Percentiles rank a stretch among this genome's conserved stretches.
Conservation (phyloP, 139 green algal species). For the Coccomyxa sp. region DNA sequence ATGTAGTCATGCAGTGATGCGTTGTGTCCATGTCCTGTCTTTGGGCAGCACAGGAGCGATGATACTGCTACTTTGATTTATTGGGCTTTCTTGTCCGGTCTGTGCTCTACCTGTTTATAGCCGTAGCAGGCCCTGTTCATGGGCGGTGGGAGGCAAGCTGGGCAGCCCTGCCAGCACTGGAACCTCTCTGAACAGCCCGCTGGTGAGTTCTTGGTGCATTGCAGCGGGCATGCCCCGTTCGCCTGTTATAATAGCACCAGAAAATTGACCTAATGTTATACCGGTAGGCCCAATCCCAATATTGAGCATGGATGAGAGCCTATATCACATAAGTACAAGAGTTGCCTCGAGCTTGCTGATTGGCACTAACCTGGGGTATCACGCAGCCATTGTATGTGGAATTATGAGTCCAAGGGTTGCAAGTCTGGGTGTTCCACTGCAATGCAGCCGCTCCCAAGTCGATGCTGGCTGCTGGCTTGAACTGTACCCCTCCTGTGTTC, state of each 20-base stretch:
- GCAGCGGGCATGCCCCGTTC: constrained; percentile 1
- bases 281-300: no score
- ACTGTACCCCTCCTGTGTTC: no score
- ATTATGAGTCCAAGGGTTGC: neutral
- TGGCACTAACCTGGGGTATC: neutral
- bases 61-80: no score
- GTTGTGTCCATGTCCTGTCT: no score
- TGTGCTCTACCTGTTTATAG: neutral
- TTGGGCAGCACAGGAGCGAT: no score
- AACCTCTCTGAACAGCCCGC: neutral
- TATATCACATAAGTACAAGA: no score
- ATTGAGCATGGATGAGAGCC: no score
- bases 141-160: neutral
- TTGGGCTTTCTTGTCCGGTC: no score
- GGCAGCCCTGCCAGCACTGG: neutral
- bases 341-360: no score
- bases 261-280: neutral
- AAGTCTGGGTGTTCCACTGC: neutral
- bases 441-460: neutral
- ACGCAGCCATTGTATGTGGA: neutral
- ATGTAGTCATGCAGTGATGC: no score
- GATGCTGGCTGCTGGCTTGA: no score
- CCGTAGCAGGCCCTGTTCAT: neutral
- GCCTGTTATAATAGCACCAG: neutral
- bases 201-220: neutral